phyloP scores from a whole-genome alignment of 305 asterid species.

The Coffea humblotiana region DNA sequence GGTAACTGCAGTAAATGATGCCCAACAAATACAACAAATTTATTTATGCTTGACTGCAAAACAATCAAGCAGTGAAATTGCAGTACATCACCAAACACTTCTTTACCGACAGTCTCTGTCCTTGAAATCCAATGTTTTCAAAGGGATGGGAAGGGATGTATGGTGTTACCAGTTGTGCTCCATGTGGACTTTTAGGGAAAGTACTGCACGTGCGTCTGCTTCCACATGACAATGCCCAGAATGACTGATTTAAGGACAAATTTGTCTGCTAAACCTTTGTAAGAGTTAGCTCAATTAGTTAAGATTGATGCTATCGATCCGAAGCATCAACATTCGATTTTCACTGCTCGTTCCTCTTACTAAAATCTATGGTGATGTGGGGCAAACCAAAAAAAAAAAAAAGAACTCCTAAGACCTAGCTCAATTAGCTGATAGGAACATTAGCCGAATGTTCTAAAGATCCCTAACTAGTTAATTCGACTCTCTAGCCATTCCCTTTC shows the following conservation, averaged over 20 bases:
- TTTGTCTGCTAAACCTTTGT: neutral
- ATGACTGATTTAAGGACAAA: neutral
- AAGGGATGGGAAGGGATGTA: neutral
- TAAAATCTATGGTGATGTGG: neutral
- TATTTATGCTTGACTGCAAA: neutral
- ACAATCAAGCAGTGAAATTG: neutral
- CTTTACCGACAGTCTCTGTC: constrained; percentile 3
- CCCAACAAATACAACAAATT: neutral
- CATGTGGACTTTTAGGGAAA: too few relatives aligned
- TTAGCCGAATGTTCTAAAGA: too few relatives aligned
- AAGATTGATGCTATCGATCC: neutral
- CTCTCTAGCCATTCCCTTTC: too few relatives aligned
- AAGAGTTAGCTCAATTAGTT: neutral
- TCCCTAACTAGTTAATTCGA: too few relatives aligned
- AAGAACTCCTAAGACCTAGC: too few relatives aligned
- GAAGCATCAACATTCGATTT: neutral
- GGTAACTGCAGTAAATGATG: neutral
- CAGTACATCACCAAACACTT: neutral
- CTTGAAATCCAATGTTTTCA: neutral
- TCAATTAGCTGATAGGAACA: too few relatives aligned
- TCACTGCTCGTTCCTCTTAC: neutral
- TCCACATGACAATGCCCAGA: neutral
- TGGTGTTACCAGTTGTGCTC: neutral
- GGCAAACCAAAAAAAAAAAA: too few relatives aligned
- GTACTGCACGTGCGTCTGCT: neutral